phyloP scores from a whole-genome alignment of 2,329 filamentous ascomycete species.

The Aspergillus bombycis region DNA sequence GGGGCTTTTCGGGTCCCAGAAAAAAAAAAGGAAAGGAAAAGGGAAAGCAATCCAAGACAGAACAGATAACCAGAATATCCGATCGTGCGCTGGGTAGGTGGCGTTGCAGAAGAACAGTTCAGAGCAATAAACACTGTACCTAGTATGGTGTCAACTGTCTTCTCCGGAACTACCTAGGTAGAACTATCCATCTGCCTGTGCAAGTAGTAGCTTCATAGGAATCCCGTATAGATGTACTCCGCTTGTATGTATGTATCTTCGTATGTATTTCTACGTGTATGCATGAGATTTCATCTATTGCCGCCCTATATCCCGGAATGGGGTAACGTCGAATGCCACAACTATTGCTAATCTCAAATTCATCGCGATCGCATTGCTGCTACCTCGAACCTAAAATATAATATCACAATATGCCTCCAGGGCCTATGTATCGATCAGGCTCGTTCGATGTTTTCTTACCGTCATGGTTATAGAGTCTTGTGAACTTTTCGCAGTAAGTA shows the following conservation, averaged over 20 bases:
- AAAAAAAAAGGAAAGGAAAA: background rate
- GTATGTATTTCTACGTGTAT: conserved; percentile 8
- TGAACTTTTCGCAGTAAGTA: background rate
- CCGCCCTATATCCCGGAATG: conserved; percentile 10
- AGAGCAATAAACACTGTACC: conserved; percentile 1
- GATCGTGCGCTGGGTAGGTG: conserved; percentile 4
- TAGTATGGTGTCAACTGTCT: background rate
- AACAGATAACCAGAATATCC: background rate
- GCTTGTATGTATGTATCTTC: conserved; percentile 3
- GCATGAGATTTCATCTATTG: background rate
- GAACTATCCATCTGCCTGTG: background rate
- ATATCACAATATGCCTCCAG: too few species aligned
- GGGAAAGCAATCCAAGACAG: background rate
- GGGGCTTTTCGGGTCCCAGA: background rate
- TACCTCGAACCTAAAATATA: too few species aligned
- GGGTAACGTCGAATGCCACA: background rate
- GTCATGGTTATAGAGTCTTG: background rate
- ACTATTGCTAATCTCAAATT: conserved; percentile 10
- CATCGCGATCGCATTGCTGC: conserved; percentile 16
- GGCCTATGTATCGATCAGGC: too few species aligned
- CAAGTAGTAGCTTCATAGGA: conserved; percentile 6
- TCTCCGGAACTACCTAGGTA: background rate
- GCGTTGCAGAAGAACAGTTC: conserved; percentile 14
- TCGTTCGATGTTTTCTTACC: background rate
- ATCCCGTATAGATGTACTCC: conserved; percentile 10